phyloP scores from a whole-genome alignment of 2,329 filamentous ascomycete species.

The Chrysoporthe cubensis region DNA sequence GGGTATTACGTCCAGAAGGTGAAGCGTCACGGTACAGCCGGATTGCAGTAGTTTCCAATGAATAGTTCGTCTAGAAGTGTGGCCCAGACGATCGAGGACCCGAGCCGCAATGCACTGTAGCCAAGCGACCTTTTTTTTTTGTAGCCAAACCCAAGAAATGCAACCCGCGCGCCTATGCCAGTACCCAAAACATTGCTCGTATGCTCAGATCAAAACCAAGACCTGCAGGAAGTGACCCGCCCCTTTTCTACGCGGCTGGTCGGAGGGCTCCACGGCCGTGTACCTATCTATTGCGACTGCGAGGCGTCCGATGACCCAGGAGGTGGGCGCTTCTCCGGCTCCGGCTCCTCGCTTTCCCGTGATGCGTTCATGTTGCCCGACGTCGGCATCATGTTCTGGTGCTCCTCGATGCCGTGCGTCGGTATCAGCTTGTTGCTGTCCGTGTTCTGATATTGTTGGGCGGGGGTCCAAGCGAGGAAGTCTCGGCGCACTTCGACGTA shows the following conservation, averaged over 20 bases:
- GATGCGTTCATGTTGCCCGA: constrained; percentile 19
- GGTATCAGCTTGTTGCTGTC: constrained; percentile 64
- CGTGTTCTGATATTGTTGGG: constrained; percentile 65
- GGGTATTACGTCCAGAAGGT: neutral
- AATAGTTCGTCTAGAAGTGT: too few relatives aligned
- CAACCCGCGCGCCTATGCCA: constrained; percentile 2
- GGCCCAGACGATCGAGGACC: neutral
- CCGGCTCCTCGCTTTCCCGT: constrained; percentile 21
- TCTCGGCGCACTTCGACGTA: constrained; percentile 86
- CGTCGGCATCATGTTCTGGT: constrained; percentile 58
- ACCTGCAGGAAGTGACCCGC: neutral
- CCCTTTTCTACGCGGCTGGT: neutral
- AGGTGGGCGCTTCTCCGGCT: constrained; percentile 24
- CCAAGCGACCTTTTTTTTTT: neutral
- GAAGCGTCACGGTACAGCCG: neutral
- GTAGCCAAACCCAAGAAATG: neutral
- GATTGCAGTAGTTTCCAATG: too few relatives aligned
- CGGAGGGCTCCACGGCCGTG: neutral
- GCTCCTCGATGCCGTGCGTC: constrained; percentile 73
- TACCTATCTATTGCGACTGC: constrained; percentile 15
- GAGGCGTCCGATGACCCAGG: constrained; percentile 23
- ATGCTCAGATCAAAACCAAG: neutral
- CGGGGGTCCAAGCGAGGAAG: constrained; percentile 85
- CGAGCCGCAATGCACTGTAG: neutral
- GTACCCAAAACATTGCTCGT: neutral